Evolutionary conservation across 2,329 filamentous ascomycete genomes (phyloP).

Genomic region (Colletotrichum phormii): DNA sequence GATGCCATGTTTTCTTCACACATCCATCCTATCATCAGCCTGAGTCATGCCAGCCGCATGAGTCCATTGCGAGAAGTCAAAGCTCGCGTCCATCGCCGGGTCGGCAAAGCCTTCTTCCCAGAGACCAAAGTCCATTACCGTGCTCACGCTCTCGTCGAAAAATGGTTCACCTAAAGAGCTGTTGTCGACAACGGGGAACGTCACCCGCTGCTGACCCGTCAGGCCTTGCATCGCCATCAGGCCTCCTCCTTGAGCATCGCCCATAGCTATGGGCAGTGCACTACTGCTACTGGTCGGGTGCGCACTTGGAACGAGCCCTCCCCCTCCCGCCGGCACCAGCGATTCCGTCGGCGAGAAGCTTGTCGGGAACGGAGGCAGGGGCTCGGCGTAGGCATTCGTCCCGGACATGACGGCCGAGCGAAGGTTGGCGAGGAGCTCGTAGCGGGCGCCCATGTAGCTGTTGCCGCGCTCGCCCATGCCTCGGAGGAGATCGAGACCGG

Average conservation of each 20-base stretch:
- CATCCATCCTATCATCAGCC: slow-evolving; percentile 32
- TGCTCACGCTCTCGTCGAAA: slow-evolving; percentile 43
- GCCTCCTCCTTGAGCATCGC: neutral
- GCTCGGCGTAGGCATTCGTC: slow-evolving; percentile 1
- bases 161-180: slow-evolving; percentile 44
- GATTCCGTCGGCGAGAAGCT: slow-evolving; percentile 26
- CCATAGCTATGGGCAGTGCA: neutral
- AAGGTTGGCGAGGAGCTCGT: slow-evolving; percentile 46
- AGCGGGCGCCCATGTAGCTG: slow-evolving; percentile 55
- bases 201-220: slow-evolving; percentile 15
- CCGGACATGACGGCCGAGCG: slow-evolving; percentile 41
- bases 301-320: neutral
- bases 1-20: neutral
- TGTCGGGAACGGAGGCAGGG: slow-evolving; percentile 1
- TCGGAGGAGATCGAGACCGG: slow-evolving; percentile 57
- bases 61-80: slow-evolving; percentile 46
- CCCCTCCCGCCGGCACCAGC: neutral
- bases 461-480: slow-evolving; percentile 66
- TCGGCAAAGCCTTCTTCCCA: slow-evolving; percentile 54
- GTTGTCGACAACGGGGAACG: slow-evolving; percentile 45
- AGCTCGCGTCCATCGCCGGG: slow-evolving; percentile 47
- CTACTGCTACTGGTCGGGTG: neutral
- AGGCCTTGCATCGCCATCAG: neutral
- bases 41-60: slow-evolving; percentile 32
- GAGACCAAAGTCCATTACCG: slow-evolving; percentile 47